Base-by-base conservation (phyloP, 2,329 filamentous ascomycete genomes). In the Fusarium proliferatum region DNA sequence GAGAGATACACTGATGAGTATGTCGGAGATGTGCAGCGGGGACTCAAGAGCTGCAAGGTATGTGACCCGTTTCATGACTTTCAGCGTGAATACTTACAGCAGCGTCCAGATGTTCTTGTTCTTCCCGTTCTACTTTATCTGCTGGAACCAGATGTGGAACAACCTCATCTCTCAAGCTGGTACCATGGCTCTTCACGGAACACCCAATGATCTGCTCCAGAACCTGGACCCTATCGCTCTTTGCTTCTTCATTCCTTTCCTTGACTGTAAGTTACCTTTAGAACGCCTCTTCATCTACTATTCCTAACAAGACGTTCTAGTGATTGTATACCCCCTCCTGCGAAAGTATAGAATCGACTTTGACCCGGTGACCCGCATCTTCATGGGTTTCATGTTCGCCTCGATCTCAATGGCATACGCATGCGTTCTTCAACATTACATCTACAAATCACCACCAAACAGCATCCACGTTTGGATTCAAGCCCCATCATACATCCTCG, bases 21-120 rank as follows among this genome's bases (percentile, higher is more conserved):
- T 45, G 61, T 64, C 6, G 61, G 45, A 2, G 56, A 64, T 28
- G 56, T 64, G 1, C 38, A 61, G 8, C 38, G 61, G 5, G 61
- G 61, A 39, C 61, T 64, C 38, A 64, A 64, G 11, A 64, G 61
- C n/a, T 64, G 61, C 26, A 64, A 64, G 38, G 56, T 64, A 12
- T 1, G 34, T 39, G 10, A 3, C 2, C 8, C 1, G 6, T 34
- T 9, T 19, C 3, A 1, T 19, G 11, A 10, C 2, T 2, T 4
- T 23, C 7, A 23, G 19, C 3, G 10, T 16, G 2, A 6, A 16
- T 30, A 6, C 19, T 60, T 5, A 64, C 36, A 7, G 4, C 1
- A 3, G 1, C 3, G 2, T 23, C 1, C 6, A 62, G 61, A 64
- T 64, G 56, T 64, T 62, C 26, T 3, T 64, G 1, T 64, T 64